Evolutionary conservation across 306 rosid genomes (phyloP), one percentile per base, ranked within the genome.

Genomic region (Castanospermum australe): DNA sequence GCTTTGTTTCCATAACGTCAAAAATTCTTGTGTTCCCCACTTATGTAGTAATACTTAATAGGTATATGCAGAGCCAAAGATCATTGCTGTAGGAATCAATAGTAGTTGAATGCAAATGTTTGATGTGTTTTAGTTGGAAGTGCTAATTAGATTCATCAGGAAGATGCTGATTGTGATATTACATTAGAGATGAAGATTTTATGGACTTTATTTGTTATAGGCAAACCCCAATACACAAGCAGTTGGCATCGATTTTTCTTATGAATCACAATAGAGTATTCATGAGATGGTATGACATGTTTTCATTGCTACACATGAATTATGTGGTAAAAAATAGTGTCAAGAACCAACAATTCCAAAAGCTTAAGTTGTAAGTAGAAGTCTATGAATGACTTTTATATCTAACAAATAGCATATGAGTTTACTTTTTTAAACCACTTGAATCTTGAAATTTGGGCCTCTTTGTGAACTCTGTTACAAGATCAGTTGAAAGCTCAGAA

Each of bases 21-120:
- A 21, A 71, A 21, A 21, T 2, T 24, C 36, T 24, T 22, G 20
- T 1, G 2, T 61, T 2, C 22, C 22, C 6, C 22, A 36, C 63
- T 36, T 62, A 62, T 71, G 38, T 35, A 24, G 60, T 48, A 17
- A 70, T 48, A 32, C 45, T 38, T 79, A 39, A 50, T 85, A 90
- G 97, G 88, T 81, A 83, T 74, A 70, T 54, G 70, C 84, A 21
- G 92, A 90, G 78, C 83, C 87, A 4, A 90, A 88, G 52, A 87
- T 79, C 64, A 81, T 81, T 57, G 54, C 95, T 42, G 83, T 83
- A 44, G 90, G 90, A 51, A 74, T 90, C 42, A 86, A 87, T 79
- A 87, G 84, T 25, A 79, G 88, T 87, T 88, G 86, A 87, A 92
- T 87, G 75, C 92, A 90, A 75, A 85, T 87, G 97, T 95, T 92